These are phyloP conservation scores for Galeopsis tetrahit DNA, from an alignment of 257 asterid species.

Conservation along the genomic window DNA sequence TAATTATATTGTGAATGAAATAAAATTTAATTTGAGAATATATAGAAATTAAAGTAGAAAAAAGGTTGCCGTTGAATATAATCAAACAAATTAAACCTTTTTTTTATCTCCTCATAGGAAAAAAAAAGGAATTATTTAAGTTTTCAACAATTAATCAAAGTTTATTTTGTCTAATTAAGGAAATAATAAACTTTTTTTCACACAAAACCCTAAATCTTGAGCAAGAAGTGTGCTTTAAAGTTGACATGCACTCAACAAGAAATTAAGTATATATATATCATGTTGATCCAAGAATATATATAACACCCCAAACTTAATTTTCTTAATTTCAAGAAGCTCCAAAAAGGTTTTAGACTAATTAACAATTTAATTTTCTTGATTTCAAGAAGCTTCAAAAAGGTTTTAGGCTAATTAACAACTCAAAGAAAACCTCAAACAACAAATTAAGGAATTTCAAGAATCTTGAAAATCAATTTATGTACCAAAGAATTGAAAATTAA, in stretches of 20 bases:
- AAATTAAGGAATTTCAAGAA: conserved; percentile 11
- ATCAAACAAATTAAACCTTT: conserved; percentile 1
- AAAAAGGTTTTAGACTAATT: not conserved
- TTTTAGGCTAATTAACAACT: conserved; percentile 1
- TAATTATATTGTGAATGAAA: not conserved
- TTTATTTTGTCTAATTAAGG: conserved; percentile 3
- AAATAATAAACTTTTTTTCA: not conserved
- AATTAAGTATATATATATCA: conserved; percentile 8
- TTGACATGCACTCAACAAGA: conserved; percentile 25
- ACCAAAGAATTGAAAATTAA: no score
- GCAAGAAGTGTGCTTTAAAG: conserved; percentile 19
- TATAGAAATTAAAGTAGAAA: no score
- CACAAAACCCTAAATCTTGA: conserved; percentile 42
- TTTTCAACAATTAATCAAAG: not conserved
- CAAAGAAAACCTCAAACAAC: conserved; percentile 5
- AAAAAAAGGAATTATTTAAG: not conserved
- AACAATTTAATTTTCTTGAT: not conserved
- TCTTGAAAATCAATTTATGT: not conserved
- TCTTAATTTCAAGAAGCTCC: not conserved
- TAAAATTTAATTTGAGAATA: not conserved
- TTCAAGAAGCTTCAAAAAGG: not conserved
- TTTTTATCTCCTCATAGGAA: not conserved
- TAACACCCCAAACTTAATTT: not conserved
- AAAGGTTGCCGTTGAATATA: not conserved
- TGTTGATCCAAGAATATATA: conserved; percentile 7